Base-by-base conservation (phyloP, 2,329 filamentous ascomycete genomes). In the Aspergillus sp. region DNA sequence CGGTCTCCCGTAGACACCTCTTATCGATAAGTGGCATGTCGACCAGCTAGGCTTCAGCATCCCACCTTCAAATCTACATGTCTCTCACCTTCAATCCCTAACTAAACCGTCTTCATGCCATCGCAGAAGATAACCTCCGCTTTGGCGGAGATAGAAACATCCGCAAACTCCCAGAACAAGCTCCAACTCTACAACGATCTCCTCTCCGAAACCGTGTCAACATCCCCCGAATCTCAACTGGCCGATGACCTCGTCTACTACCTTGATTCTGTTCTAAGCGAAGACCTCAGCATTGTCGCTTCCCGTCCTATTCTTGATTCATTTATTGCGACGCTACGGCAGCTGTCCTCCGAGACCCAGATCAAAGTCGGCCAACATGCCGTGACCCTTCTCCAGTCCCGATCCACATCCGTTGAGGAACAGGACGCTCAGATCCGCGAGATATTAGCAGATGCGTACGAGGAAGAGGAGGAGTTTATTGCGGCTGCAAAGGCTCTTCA, bases 361-460 rank as follows among this genome's bases (percentile, higher is more conserved):
- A 89, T 96, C 67, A 84, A 87, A 63, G 89, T 92, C 47, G 92
- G 90, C 66, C 82, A 85, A 67, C 86, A 89, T 70, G 84, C 90
- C n/a, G 83, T 96, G 43, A 77, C 82, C 51, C 79, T 86, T 44
- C 83, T 97, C 52, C 73, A 82, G 71, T 76, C 89, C 73, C 84
- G 85, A 61, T 83, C 88, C 76, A 76, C 89, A 71, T 90, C 88
- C 2, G 95, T 91, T 69, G 87, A 95, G 75, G 93, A 98, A 73
- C 91, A 96, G 74, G 87, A 90, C 67, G 90, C 89, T 6, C 81
- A 85, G 45, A 82, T 97, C 54, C 90, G 92, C 63, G 87, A 93
- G 69, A 84, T 92, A 54, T 82, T 96, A 17, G 93, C 93, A 19
- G 86, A 90, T 58, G 91, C 91, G 12, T 89, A 95, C 77, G 92